Evolutionary conservation across 108 stramenopile genomes (phyloP).

Genomic region (Cyclostephanos invisitatus): DNA sequence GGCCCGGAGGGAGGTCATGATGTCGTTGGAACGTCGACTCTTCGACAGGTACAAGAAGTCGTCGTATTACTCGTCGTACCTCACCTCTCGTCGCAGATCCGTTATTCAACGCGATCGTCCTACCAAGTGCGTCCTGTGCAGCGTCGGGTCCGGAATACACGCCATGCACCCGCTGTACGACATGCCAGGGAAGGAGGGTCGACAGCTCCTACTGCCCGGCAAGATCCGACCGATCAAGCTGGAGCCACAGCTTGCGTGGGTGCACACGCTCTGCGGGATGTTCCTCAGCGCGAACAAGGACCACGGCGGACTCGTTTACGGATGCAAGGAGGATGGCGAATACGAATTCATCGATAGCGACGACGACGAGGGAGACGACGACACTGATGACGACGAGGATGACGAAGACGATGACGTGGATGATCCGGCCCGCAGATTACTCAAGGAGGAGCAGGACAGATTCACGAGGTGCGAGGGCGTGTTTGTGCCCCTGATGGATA

Average conservation of each 20-base stretch:
- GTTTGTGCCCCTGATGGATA: not conserved
- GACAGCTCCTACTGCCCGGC: slow-evolving; percentile 19
- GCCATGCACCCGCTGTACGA: slow-evolving; percentile 50
- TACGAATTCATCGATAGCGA: not conserved
- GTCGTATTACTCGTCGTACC: not conserved
- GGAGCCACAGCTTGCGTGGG: slow-evolving; percentile 31
- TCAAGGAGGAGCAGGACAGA: not conserved
- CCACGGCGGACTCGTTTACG: slow-evolving; percentile 8
- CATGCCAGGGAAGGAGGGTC: slow-evolving; percentile 13
- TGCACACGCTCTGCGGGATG: slow-evolving; percentile 32
- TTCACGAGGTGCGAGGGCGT: slow-evolving; percentile 3
- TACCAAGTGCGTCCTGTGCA: slow-evolving; percentile 23
- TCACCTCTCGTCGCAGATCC: not conserved
- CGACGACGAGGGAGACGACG: slow-evolving; percentile 7
- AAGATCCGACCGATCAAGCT: no score
- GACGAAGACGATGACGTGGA: not conserved
- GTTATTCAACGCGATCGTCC: slow-evolving; percentile 25
- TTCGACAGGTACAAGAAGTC: not conserved
- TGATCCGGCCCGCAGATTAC: not conserved
- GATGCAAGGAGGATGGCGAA: slow-evolving; percentile 17
- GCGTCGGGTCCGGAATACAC: slow-evolving; percentile 15
- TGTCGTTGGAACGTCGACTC: not conserved
- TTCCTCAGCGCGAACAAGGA: not conserved
- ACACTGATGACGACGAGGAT: not conserved
- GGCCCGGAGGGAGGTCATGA: not conserved